A percentile compares a stretch with the other conserved stretches of the same genome.
Evolutionary conservation across 495 filamentous ascomycete species (phyloP).

Genomic region (Rostrohypoxylon terebratum): DNA sequence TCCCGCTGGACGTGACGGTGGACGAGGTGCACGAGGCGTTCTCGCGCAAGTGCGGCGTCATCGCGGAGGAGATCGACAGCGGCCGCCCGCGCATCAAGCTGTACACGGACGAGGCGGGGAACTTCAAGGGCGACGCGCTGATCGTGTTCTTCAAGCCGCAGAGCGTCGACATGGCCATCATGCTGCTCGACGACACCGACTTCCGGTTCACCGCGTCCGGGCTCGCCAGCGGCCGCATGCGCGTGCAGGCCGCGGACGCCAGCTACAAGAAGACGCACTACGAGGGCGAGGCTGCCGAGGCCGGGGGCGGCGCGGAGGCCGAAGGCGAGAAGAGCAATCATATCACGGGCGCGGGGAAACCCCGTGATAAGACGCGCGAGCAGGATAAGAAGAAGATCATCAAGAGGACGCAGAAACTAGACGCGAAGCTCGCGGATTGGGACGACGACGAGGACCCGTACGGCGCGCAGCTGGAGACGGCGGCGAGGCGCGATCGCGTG

Average conservation of each 20-base stretch:
- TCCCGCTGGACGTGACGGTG: slow-evolving; percentile 79
- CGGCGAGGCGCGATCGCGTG: slow-evolving; percentile 75
- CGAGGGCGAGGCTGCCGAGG: slow-evolving; percentile 42
- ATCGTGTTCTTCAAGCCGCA: slow-evolving; percentile 95
- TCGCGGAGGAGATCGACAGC: slow-evolving; percentile 91
- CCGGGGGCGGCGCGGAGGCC: slow-evolving; percentile 37
- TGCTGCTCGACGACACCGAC: slow-evolving; percentile 90
- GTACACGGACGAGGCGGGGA: slow-evolving; percentile 83
- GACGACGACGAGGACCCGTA: slow-evolving; percentile 81
- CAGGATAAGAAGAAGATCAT: slow-evolving; percentile 88
- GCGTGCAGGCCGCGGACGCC: slow-evolving; percentile 84
- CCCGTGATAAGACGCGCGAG: slow-evolving; percentile 62
- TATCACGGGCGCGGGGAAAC: slow-evolving; percentile 48
- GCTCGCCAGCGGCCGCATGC: slow-evolving; percentile 71
- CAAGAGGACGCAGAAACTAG: slow-evolving; percentile 85
- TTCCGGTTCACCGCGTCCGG: slow-evolving; percentile 73
- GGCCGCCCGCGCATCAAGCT: slow-evolving; percentile 90
- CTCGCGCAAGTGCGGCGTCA: slow-evolving; percentile 86
- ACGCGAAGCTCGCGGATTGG: slow-evolving; percentile 94
- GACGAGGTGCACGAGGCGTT: slow-evolving; percentile 88
- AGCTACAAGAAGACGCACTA: slow-evolving; percentile 82
- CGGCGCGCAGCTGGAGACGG: slow-evolving; percentile 62
- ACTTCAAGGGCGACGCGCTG: slow-evolving; percentile 92
- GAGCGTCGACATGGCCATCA: slow-evolving; percentile 87
- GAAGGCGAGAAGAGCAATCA: slow-evolving; percentile 28